Evolutionary conservation across 2,329 filamentous ascomycete genomes (phyloP), one percentile per base, ranked within the genome.

Genomic region (Hypoxylon sp.): DNA sequence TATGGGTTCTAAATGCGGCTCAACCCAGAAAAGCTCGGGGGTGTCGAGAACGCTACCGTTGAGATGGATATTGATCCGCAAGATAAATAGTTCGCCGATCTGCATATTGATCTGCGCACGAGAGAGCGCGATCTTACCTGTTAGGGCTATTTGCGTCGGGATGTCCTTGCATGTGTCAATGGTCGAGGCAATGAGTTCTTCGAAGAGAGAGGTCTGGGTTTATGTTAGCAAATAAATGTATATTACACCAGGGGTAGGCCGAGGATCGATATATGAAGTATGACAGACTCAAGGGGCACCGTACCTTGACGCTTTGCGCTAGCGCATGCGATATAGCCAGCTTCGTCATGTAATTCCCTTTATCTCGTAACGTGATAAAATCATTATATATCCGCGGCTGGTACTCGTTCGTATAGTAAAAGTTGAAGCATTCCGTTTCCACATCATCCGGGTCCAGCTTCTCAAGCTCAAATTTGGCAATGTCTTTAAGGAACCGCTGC

Each of bases 311-410:
- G 71, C 93, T 97, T 80, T 99, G 96, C 0, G 95, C 93, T 52
- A 99, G 84, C 2, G 96, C 96, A 82, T 99, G 96, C 14, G 94
- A 97, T 78, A 98, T 98, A 62, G 95, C 94, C 39, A 98, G 85
- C 83, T 98, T 98, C 73, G 92, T 97, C 96, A 98, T 98, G 83
- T 98, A 97, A 80, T 97, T 97, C 76, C 91, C 91, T 81, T 97
- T 97, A 76, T 98, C 95, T 53, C 94, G 88, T 67, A 99, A 82
- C 2, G 93, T 96, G 80, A 99, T 99, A 76, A 99, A 99, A 81
- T 99, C 96, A 81, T 99, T 99, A 87, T 99, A 99, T 80, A 99
- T 99, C 57, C 96, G 91, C 22, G 96, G 94, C 81, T 99, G 97
- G 79, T 99, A 99, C 78, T 98, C 95, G 75, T 92, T 89, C 2